Conservation (phyloP, 306 rosid genomes). For the Mimosa bimucronata region DNA sequence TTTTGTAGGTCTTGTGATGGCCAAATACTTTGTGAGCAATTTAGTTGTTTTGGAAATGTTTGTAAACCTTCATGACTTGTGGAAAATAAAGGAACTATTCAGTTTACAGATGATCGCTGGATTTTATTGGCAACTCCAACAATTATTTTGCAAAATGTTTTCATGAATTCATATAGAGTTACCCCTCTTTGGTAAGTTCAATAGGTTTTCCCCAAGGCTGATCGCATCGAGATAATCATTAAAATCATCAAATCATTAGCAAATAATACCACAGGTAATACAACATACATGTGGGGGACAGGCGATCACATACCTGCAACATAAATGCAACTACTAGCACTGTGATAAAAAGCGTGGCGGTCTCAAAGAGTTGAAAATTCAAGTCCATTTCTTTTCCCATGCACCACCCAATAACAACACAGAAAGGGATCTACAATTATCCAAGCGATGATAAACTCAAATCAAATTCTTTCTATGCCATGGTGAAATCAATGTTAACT, state of each 20-base stretch:
- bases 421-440: conserved; percentile 75
- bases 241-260: neutral
- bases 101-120: neutral
- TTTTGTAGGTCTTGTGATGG: neutral
- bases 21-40: neutral
- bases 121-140: neutral
- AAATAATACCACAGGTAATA: conserved; percentile 11
- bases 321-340: conserved; percentile 93
- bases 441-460: conserved; percentile 21
- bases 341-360: conserved; percentile 87
- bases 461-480: conserved; percentile 19
- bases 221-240: neutral
- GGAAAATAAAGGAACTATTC: neutral
- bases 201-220: neutral
- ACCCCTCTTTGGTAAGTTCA: neutral
- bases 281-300: conserved; percentile 2
- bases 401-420: conserved; percentile 93
- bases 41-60: neutral
- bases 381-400: conserved; percentile 92
- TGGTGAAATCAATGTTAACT: conserved; percentile 25
- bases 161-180: neutral
- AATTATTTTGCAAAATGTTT: neutral
- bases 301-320: conserved; percentile 75
- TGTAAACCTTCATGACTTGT: neutral
- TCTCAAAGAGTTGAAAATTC: conserved; percentile 93